Evolutionary conservation across 176 grass and related monocot genomes (phyloP).

Genomic region (Oryza nivara): DNA sequence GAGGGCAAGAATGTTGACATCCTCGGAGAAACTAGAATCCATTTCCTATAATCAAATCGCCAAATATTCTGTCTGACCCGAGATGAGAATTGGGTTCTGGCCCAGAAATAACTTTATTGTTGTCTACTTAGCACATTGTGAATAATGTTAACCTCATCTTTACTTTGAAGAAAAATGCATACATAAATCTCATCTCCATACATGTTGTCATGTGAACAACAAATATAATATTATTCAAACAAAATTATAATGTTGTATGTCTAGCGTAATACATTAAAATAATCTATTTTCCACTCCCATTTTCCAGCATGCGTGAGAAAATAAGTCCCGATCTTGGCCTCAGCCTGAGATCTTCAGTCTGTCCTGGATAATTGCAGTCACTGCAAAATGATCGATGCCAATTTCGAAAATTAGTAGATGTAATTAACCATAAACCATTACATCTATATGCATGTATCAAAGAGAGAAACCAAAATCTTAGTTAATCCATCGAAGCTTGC

Average conservation of each 20-base stretch:
- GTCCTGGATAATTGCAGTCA: constrained; percentile 25
- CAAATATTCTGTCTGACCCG: neutral
- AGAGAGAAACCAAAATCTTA: neutral
- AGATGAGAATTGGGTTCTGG: neutral
- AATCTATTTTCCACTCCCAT: neutral
- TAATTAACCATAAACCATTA: neutral
- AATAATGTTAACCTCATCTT: neutral
- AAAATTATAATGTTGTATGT: neutral
- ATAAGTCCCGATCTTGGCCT: neutral
- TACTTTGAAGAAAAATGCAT: neutral
- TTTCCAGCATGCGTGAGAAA: neutral
- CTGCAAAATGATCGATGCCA: constrained; percentile 19
- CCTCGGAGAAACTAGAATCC: too few relatives aligned
- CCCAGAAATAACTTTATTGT: neutral
- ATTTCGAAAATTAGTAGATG: neutral
- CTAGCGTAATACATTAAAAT: neutral
- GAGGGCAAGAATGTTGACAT: too few relatives aligned
- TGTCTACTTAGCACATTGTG: too few relatives aligned
- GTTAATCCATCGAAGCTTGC: neutral
- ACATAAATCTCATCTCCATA: neutral
- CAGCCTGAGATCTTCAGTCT: constrained; percentile 13
- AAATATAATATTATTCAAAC: neutral
- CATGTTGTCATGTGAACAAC: neutral
- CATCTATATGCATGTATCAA: neutral
- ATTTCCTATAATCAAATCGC: too few relatives aligned